Conservation (phyloP, 495 filamentous ascomycete genomes). For the Neurospora hispaniola region DNA sequence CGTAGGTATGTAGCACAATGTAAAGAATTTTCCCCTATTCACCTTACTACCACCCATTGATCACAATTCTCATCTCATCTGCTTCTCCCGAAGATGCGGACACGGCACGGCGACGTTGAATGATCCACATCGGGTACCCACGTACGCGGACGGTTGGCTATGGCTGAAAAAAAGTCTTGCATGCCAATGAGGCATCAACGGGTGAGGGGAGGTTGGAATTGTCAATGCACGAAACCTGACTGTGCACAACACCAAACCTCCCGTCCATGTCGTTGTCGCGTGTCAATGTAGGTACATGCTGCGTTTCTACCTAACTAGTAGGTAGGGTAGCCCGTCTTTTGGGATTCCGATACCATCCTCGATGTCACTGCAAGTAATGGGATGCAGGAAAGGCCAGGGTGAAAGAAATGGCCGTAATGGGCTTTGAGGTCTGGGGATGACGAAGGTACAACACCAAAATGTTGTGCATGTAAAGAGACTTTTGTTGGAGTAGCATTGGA, state of each 20-base stretch:
- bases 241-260: neutral
- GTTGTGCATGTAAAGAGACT: neutral
- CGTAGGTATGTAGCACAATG: neutral
- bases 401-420: neutral
- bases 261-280: neutral
- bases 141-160: neutral
- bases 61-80: neutral
- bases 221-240: neutral
- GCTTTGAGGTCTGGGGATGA: neutral
- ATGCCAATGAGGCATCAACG: neutral
- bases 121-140: neutral
- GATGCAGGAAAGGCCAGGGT: neutral
- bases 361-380: neutral
- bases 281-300: neutral
- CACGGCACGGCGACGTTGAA: neutral
- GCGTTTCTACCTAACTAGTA: neutral
- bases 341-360: neutral
- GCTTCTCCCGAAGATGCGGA: neutral
- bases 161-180: neutral
- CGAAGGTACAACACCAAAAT: neutral
- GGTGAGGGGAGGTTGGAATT: neutral
- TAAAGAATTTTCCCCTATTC: neutral
- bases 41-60: neutral
- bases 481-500: neutral
- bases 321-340: neutral